Evolutionary conservation across 2,329 filamentous ascomycete species (phyloP).

Genomic region (Sphaerostilbella broomeana): DNA sequence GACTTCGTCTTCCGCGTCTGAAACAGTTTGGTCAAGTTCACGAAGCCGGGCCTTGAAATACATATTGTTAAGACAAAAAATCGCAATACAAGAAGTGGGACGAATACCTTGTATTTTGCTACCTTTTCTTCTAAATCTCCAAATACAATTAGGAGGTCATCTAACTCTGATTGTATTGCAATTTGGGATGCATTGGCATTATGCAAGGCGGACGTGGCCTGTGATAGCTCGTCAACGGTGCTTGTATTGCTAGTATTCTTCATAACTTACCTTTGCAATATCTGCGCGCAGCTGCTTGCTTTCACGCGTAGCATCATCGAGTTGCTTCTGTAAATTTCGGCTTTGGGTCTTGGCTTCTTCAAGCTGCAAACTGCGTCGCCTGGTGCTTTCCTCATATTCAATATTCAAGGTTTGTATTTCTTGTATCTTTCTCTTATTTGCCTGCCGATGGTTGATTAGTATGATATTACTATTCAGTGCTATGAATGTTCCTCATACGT

Average conservation of each 20-base stretch:
- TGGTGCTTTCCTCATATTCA: slow-evolving; percentile 26
- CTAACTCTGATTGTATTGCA: slow-evolving; percentile 63
- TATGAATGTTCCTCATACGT: slow-evolving; percentile 11
- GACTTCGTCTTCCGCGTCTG: slow-evolving; percentile 67
- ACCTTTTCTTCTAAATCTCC: slow-evolving; percentile 74
- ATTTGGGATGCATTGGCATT: slow-evolving; percentile 56
- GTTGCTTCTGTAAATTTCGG: slow-evolving; percentile 23
- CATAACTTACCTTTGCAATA: slow-evolving; percentile 21
- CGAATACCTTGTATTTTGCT: slow-evolving; percentile 62
- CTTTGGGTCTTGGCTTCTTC: slow-evolving; percentile 21
- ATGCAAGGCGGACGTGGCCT: slow-evolving; percentile 27
- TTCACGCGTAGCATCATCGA: slow-evolving; percentile 17
- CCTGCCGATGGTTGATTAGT: slow-evolving; percentile 30
- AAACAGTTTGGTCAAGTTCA: slow-evolving; percentile 62
- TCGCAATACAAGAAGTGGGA: neutral
- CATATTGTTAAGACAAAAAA: neutral
- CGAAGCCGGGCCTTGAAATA: slow-evolving; percentile 48
- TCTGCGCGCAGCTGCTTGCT: slow-evolving; percentile 20
- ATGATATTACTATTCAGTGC: neutral
- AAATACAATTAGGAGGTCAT: slow-evolving; percentile 76
- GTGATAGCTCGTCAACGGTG: no score
- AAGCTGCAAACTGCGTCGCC: slow-evolving; percentile 30
- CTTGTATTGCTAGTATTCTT: neutral
- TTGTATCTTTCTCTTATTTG: slow-evolving; percentile 52
- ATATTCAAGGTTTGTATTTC: slow-evolving; percentile 51